Evolutionary conservation across 2,329 filamentous ascomycete genomes (phyloP), one percentile per base, ranked within the genome.

Genomic region (Sclerotinia borealis): DNA sequence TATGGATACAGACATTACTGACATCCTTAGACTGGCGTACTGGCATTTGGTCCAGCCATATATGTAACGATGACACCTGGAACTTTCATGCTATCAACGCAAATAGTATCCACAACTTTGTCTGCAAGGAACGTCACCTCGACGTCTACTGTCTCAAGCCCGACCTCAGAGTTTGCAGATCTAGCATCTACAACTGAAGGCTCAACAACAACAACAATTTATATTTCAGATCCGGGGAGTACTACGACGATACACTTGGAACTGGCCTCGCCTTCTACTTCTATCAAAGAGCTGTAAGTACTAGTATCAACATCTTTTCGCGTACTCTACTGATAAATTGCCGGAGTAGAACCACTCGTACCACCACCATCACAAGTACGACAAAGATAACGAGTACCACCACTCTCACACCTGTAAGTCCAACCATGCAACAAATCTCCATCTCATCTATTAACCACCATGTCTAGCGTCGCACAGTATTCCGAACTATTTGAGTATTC

Each of bases 31-130:
- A 68, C 63, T 59, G 25, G 63, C 50, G 61, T 69, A 4, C 56
- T 71, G 4, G 54, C 68, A 19, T 58, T 70, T 36, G 66, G 59
- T 8, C 64, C 66, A 50, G 58, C 55, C 2, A 55, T 65, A 47
- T 67, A 63, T 54, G 34, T 70, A 9, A 65, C 65, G 13, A 61
- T 58, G 37, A 49, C 64, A 17, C 59, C 68, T 9, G 69, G 68
- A 1, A 36, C 49, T 15, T 67, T 65, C 41, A 29, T 47, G 11
- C 58, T 71, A 3, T 64, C 63, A 41, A 71, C 67, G 7, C 29
- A 59, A 34, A 54, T 68, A 27, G 41, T 45, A 39, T 60, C n/a
- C 11, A 50, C 55, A 25, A 51, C n/a, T 47, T 47, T 37, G 17
- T 59, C 29, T 3, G 27, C 47, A 1, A 63, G 10, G 7, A 52